Conservation (phyloP, 2,329 filamentous ascomycete species). For the Fonsecaea erecta region DNA sequence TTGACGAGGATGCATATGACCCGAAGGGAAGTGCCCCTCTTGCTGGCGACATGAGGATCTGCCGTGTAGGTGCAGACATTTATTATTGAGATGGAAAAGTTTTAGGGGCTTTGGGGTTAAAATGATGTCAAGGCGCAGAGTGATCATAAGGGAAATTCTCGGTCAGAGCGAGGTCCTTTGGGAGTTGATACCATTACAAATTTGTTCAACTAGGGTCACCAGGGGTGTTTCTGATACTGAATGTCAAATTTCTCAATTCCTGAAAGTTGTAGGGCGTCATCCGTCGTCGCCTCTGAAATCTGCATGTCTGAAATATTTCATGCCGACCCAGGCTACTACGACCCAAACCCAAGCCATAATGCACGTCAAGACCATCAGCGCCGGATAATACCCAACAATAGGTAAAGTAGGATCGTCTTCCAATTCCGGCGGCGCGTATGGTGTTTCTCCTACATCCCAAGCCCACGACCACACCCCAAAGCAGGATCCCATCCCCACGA, state of each 20-base stretch:
- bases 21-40: background rate
- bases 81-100: background rate
- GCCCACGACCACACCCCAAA: constrained; percentile 93
- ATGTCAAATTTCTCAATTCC: background rate
- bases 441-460: constrained; percentile 96
- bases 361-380: constrained; percentile 85
- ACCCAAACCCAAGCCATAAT: constrained; percentile 99
- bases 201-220: background rate
- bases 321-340: constrained; percentile 93
- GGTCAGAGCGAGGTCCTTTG: constrained; percentile 10
- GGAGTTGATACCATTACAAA: background rate
- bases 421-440: constrained; percentile 91
- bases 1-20: background rate
- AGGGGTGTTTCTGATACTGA: background rate
- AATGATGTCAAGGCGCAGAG: background rate
- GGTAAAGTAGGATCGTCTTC: constrained; percentile 94
- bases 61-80: background rate
- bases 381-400: constrained; percentile 96
- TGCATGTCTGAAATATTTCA: constrained; percentile 99
- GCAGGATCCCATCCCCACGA: constrained; percentile 94
- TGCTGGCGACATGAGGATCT: background rate
- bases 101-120: background rate
- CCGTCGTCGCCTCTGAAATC: constrained; percentile 74
- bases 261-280: constrained; percentile 1
- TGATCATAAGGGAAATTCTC: background rate